Base-by-base conservation (phyloP, 148 eudicot genomes). In the Arctostaphylos glauca region DNA sequence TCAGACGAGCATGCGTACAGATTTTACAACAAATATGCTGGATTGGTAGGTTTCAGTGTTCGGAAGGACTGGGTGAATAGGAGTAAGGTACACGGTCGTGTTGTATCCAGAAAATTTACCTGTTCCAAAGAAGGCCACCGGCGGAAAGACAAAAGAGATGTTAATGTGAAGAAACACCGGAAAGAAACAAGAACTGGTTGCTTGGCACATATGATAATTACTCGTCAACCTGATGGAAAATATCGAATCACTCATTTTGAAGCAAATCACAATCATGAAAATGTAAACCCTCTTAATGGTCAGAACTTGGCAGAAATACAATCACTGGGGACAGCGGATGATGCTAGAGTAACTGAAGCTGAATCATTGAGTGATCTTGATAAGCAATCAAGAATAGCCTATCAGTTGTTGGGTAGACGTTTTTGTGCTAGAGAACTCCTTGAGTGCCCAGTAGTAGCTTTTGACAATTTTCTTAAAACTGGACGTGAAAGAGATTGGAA, bases 141-240 rank as follows among this genome's bases (percentile, higher is more conserved):
- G 21, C 77, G 81, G 62, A 79, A 74, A 53, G 89, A 87, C 80
- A 87, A 80, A 56, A 77, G 89, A 67, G 83, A 87, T 66, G 83
- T 56, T 54, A 85, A 85, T 83, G 87, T 85, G 72, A 87, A 83
- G 84, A 85, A 85, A 80, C 87, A 77, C 77, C 78, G 89, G 47
- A 87, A 83, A 72, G 87, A 87, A 78, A 87, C 86, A 58, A 83
- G 89, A 85, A 87, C 87, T 8, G 89, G 89, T 81, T 87, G 89
- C 77, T 78, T 85, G 83, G 89, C 89, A 1, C 86, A 85, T 81
- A 83, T 87, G 87, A 84, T 83, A 7, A 84, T 87, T 44, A 81
- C 85, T 77, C 87, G 89, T 49, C 87, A 87, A 21, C 62, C 81
- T 76, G 81, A 85, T 83, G 87, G 86, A 47, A 87, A 78, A 55